phyloP scores from a whole-genome alignment of 2,329 filamentous ascomycete species.

The Pyrenophora tritici-repentis region DNA sequence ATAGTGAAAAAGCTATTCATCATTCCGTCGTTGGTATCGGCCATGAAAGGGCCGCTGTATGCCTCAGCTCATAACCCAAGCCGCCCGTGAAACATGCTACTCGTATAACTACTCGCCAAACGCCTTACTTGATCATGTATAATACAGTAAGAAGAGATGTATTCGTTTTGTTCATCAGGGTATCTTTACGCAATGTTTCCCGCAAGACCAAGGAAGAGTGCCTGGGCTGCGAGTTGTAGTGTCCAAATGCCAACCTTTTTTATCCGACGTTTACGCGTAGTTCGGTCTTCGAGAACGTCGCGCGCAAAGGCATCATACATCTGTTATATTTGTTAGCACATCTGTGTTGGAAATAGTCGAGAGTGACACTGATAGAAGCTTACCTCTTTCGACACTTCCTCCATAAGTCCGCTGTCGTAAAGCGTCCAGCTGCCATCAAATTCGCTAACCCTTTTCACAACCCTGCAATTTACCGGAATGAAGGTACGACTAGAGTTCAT shows the following conservation, averaged over 20 bases:
- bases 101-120: slow-evolving; percentile 3
- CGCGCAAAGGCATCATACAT: slow-evolving; percentile 92
- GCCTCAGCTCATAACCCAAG: too few species aligned
- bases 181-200: slow-evolving; percentile 67
- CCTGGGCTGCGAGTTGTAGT: slow-evolving; percentile 87
- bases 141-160: slow-evolving; percentile 21
- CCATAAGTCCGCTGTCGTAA: slow-evolving; percentile 91
- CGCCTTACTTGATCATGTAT: slow-evolving; percentile 17
- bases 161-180: slow-evolving; percentile 5
- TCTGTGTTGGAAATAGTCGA: neutral
- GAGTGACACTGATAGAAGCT: neutral
- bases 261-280: slow-evolving; percentile 81
- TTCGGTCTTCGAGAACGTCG: slow-evolving; percentile 88
- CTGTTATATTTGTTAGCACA: slow-evolving; percentile 41
- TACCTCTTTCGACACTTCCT: slow-evolving; percentile 85
- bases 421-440: slow-evolving; percentile 96
- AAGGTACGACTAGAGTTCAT: slow-evolving; percentile 96
- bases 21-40: too few species aligned
- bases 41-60: too few species aligned
- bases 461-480: slow-evolving; percentile 91
- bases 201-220: slow-evolving; percentile 91
- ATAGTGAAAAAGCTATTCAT: too few species aligned
- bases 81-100: neutral
- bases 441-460: slow-evolving; percentile 85
- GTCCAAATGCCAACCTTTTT: slow-evolving; percentile 98